These are phyloP conservation scores for Paramecium pentaurelia DNA, from an alignment of 73 alveolate species.

Conservation along the genomic window DNA sequence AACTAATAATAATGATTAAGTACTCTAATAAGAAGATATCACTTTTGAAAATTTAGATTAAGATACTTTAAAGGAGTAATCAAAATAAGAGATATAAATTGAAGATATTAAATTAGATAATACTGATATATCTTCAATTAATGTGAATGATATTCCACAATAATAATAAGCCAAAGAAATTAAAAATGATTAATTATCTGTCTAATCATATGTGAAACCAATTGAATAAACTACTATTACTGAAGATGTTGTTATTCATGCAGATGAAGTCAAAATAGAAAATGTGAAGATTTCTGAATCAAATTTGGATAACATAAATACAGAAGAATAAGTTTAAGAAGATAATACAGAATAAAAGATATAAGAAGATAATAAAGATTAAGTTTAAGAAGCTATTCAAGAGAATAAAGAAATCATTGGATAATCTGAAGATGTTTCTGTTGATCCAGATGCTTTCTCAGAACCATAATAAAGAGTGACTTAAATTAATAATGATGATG, in stretches of 20 bases:
- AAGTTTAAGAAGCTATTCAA: not conserved
- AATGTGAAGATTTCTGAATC: not conserved
- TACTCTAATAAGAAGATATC: not conserved
- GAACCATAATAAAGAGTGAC: not conserved
- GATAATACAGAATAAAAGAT: not conserved
- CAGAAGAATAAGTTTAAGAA: not conserved
- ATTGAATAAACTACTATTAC: not conserved
- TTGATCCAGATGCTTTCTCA: not conserved
- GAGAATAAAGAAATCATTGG: not conserved
- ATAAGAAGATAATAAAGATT: not conserved
- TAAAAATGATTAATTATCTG: not conserved
- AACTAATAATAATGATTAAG: not conserved
- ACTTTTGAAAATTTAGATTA: not conserved
- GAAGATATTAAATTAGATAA: slow-evolving; percentile 14
- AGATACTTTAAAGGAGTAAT: not conserved
- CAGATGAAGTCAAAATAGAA: slow-evolving; percentile 5
- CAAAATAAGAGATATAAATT: not conserved
- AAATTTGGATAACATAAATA: not conserved
- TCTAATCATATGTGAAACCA: not conserved
- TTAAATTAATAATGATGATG: not conserved
- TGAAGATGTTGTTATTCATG: not conserved
- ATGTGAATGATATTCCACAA: not conserved
- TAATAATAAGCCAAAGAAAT: not conserved
- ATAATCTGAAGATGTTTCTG: not conserved
- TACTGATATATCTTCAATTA: not conserved